These are phyloP conservation scores for Pseudogymnoascus sp. DNA, from an alignment of 2,329 filamentous ascomycete species.

Conservation along the genomic window DNA sequence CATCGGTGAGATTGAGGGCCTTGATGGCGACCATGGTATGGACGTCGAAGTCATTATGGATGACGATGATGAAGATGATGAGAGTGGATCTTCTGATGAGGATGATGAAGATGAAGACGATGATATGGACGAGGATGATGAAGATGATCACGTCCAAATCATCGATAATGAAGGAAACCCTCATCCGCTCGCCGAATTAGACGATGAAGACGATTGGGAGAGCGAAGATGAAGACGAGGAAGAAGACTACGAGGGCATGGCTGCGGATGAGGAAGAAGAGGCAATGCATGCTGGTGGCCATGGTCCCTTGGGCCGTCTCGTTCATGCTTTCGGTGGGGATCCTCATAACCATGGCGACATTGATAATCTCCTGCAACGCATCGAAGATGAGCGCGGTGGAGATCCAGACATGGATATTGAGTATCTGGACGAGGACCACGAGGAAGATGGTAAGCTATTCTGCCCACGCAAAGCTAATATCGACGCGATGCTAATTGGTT, in stretches of 20 bases:
- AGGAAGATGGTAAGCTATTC: conserved; percentile 46
- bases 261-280: conserved; percentile 44
- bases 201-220: conserved; percentile 53
- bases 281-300: conserved; percentile 34
- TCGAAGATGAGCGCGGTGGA: conserved; percentile 39
- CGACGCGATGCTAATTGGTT: conserved; percentile 2
- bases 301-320: conserved; percentile 42
- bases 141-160: conserved; percentile 47
- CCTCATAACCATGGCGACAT: conserved; percentile 26
- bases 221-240: conserved; percentile 51
- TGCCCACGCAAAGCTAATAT: neutral
- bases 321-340: conserved; percentile 39
- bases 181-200: conserved; percentile 41
- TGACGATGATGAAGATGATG: conserved; percentile 54
- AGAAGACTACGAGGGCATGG: conserved; percentile 36
- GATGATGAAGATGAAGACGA: conserved; percentile 52
- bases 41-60: conserved; percentile 71
- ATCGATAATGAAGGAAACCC: conserved; percentile 55
- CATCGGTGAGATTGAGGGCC: conserved; percentile 77
- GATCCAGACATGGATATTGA: conserved; percentile 38
- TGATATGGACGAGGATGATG: conserved; percentile 48
- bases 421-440: conserved; percentile 46
- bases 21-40: conserved; percentile 52
- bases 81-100: conserved; percentile 35
- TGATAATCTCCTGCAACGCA: conserved; percentile 28